A percentile compares a stretch with the other conserved stretches of the same genome.
Evolutionary conservation across 805 yeast species (phyloP).

Genomic region (Candida rishiriensis): DNA sequence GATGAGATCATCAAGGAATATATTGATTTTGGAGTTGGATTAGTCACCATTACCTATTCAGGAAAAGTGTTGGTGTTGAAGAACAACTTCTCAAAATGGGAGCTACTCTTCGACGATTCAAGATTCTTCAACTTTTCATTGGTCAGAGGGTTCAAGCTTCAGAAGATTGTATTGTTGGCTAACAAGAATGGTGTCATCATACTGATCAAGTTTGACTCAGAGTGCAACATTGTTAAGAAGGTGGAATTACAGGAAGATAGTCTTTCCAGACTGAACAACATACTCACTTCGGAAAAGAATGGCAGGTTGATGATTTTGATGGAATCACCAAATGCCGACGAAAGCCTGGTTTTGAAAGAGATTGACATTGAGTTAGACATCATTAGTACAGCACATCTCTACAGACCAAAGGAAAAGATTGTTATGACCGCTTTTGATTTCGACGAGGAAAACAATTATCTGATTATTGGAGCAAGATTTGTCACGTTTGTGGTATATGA

Average conservation of each 20-base stretch:
- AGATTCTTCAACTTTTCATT: conserved; percentile 25
- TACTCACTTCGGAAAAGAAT: conserved; percentile 31
- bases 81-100: conserved; percentile 25
- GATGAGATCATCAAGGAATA: conserved; percentile 63
- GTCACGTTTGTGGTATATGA: conserved; percentile 60
- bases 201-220: conserved; percentile 36
- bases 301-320: conserved; percentile 36
- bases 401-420: conserved; percentile 35
- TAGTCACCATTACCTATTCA: conserved; percentile 52
- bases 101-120: conserved; percentile 21
- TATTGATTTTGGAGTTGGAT: conserved; percentile 41
- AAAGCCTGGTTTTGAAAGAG: conserved; percentile 43
- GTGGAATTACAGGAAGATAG: conserved; percentile 26
- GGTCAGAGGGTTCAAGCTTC: conserved; percentile 19
- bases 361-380: conserved; percentile 30
- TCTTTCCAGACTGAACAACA: conserved; percentile 43
- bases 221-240: conserved; percentile 28
- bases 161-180: conserved; percentile 23
- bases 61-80: conserved; percentile 46
- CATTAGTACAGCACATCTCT: conserved; percentile 4
- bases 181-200: conserved; percentile 39
- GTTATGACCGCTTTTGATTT: conserved; percentile 54
- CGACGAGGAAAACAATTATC: conserved; percentile 33
- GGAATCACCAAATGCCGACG: conserved; percentile 67
- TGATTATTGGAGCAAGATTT: conserved; percentile 68